These are phyloP conservation scores for Leccinum aurantiacum DNA, from an alignment of 768 basidiomycete genomes.

Conservation along the genomic window DNA sequence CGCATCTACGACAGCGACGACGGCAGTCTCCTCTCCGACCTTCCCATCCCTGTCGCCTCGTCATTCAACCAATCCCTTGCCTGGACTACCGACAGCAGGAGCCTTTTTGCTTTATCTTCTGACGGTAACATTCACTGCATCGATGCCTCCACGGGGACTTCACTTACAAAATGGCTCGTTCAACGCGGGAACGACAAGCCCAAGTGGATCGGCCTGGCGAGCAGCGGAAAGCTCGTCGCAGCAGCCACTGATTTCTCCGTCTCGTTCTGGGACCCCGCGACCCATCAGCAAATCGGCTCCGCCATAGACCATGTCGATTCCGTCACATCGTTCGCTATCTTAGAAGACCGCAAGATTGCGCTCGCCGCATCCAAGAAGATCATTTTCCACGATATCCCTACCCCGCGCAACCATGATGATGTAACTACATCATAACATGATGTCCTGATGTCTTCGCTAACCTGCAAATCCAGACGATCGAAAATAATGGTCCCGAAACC, in stretches of 20 bases:
- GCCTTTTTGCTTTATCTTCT: not conserved
- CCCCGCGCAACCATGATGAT: not conserved
- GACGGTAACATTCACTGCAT: not conserved
- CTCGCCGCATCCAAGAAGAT: not conserved
- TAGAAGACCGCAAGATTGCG: not conserved
- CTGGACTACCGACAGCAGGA: not conserved
- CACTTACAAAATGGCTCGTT: not conserved
- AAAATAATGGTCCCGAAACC: not conserved
- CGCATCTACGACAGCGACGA: not conserved
- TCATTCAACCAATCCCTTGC: not conserved
- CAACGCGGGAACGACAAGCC: not conserved
- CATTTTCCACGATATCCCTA: not conserved
- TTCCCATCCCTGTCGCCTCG: not conserved
- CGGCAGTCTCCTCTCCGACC: not conserved
- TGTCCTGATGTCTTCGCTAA: not conserved
- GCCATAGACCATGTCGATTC: too few species aligned
- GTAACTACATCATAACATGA: not conserved
- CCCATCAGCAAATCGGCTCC: not conserved
- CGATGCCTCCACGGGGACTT: not conserved
- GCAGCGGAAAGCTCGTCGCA: not conserved
- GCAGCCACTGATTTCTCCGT: not conserved
- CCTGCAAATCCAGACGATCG: not conserved
- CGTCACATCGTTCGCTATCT: not conserved
- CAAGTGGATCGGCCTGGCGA: not conserved
- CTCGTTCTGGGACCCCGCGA: not conserved